phyloP scores from a whole-genome alignment of 177 flowering plant species.

The Vitis hybrid region DNA sequence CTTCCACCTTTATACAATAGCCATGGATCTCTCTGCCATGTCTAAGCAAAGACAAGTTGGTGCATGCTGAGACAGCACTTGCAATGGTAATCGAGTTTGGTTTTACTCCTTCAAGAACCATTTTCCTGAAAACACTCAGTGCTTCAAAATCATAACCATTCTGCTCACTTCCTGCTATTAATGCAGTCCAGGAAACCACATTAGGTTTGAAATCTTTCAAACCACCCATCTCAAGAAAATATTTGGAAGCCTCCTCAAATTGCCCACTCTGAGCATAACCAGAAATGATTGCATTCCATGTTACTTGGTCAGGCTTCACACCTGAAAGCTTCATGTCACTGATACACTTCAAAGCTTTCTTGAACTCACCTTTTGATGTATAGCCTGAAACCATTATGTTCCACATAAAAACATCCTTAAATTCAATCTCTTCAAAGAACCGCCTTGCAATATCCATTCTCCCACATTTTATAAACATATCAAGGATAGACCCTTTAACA shows the following conservation, averaged over 20 bases:
- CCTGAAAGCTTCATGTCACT: conserved; percentile 32
- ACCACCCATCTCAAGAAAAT: conserved; percentile 20
- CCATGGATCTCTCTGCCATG: conserved; percentile 42
- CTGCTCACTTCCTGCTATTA: conserved; percentile 39
- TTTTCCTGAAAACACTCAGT: conserved; percentile 32
- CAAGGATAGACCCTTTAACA: conserved; percentile 33
- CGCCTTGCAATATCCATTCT: conserved; percentile 28
- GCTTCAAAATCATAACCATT: conserved; percentile 30
- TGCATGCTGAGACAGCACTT: conserved; percentile 38
- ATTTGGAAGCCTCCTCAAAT: conserved; percentile 32
- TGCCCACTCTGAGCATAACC: conserved; percentile 39
- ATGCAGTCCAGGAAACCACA: conserved; percentile 44
- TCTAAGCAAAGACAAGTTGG: conserved; percentile 26
- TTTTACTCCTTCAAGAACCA: conserved; percentile 30
- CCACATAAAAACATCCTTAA: conserved; percentile 38
- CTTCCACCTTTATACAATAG: conserved; percentile 30
- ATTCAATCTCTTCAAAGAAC: conserved; percentile 28
- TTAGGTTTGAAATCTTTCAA: conserved; percentile 28
- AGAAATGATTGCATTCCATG: conserved; percentile 41
- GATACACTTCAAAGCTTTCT: conserved; percentile 27
- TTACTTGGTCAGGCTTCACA: conserved; percentile 34
- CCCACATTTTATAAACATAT: conserved; percentile 41
- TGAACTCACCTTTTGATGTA: conserved; percentile 31
- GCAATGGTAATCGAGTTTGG: conserved; percentile 39
- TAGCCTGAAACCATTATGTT: conserved; percentile 42